Evolutionary conservation across 345 rosid genomes (phyloP).

Genomic region (Hypericum perforatum): DNA sequence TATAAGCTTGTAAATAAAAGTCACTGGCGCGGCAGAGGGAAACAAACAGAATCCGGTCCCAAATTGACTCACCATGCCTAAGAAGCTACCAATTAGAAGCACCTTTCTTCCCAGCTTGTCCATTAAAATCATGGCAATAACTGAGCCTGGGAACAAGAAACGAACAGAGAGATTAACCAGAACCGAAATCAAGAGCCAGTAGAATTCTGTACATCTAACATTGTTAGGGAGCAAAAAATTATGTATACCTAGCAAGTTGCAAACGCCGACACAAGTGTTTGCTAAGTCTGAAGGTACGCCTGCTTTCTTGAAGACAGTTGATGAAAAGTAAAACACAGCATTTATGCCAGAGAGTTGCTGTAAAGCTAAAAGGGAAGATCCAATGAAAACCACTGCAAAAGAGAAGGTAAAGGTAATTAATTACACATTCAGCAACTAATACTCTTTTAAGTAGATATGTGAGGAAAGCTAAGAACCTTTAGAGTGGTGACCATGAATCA

Average conservation of each 20-base stretch:
- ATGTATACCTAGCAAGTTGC: conserved; percentile 64
- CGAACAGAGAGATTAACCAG: conserved; percentile 10
- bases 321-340: conserved; percentile 91
- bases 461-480: conserved; percentile 37
- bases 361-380: conserved; percentile 85
- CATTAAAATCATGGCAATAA: conserved; percentile 73
- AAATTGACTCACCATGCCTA: conserved; percentile 54
- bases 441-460: conserved; percentile 7
- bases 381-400: conserved; percentile 94
- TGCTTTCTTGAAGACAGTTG: conserved; percentile 80
- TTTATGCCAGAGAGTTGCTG: conserved; percentile 98
- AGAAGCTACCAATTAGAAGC: conserved; percentile 83
- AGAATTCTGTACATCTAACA: conserved; percentile 9
- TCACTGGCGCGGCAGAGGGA: too few relatives aligned
- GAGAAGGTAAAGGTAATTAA: conserved; percentile 29
- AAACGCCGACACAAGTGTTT: conserved; percentile 67
- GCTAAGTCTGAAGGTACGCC: conserved; percentile 86
- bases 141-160: conserved; percentile 43
- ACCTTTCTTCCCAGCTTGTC: conserved; percentile 84
- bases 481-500: conserved; percentile 59
- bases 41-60: too few relatives aligned
- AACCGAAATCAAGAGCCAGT: conserved; percentile 8
- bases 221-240: conserved; percentile 3
- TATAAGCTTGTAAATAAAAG: too few relatives aligned
- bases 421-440: neutral